These are phyloP conservation scores for Clonostachys rhizophaga DNA, from an alignment of 2,329 filamentous ascomycete species.

Conservation along the genomic window DNA sequence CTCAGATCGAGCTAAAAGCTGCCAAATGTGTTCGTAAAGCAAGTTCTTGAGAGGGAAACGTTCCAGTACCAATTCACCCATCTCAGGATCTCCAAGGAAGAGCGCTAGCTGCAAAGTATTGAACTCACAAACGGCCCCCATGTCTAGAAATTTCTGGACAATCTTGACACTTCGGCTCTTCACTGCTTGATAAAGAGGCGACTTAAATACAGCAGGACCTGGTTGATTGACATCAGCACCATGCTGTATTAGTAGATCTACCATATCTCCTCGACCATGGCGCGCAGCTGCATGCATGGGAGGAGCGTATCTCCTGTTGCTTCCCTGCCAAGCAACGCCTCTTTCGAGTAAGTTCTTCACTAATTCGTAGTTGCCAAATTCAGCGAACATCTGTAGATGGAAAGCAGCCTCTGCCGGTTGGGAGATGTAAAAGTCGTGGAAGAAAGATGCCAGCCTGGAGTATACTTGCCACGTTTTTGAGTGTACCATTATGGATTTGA, in stretches of 20 bases:
- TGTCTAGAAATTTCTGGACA: background rate
- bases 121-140: background rate
- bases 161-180: background rate
- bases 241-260: background rate
- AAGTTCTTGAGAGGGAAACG: no score
- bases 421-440: background rate
- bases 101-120: background rate
- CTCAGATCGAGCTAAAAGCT: no score
- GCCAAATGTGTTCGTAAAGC: no score
- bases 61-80: no score
- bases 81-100: background rate
- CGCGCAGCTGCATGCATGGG: background rate
- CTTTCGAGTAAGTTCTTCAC: background rate
- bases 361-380: background rate
- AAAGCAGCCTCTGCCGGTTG: background rate
- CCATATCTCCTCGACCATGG: background rate
- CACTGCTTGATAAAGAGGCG: background rate
- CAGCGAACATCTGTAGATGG: background rate
- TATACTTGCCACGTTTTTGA: background rate
- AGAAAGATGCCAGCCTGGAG: background rate
- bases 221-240: background rate
- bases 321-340: background rate
- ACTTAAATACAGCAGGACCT: background rate
- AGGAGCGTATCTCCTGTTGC: background rate
- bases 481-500: background rate